These are phyloP conservation scores for Phytopythium kandeliae DNA, from an alignment of 352 stramenopile genomes.

Conservation along the genomic window DNA sequence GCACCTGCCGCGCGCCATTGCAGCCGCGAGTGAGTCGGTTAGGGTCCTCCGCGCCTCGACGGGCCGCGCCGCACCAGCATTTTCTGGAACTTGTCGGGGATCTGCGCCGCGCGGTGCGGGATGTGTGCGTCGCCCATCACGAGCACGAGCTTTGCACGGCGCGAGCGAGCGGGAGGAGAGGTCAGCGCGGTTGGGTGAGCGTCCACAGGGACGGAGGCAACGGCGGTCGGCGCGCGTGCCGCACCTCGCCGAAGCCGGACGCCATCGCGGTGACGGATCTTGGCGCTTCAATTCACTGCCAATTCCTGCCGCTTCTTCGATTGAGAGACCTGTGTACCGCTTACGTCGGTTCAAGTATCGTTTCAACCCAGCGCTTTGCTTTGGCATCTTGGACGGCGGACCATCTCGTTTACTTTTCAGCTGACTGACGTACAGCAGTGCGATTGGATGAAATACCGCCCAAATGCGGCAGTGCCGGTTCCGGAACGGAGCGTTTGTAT, in stretches of 20 bases:
- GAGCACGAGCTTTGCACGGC: constrained; percentile 89
- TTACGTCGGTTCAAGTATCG: too few relatives aligned
- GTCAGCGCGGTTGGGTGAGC: not conserved
- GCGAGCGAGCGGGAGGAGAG: not conserved
- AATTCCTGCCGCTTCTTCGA: not conserved
- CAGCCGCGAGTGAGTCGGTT: not conserved
- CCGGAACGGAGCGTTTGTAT: not conserved
- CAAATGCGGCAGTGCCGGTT: not conserved
- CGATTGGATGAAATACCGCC: not conserved
- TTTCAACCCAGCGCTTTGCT: too few relatives aligned
- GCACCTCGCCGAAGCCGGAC: constrained; percentile 60
- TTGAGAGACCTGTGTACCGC: too few relatives aligned
- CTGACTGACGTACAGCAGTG: not conserved
- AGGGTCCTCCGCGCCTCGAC: too few relatives aligned
- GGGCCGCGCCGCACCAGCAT: constrained; percentile 54
- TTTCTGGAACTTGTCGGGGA: constrained; percentile 97
- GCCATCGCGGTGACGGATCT: constrained; percentile 21
- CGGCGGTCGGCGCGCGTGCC: too few relatives aligned
- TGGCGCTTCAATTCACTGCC: constrained; percentile 10
- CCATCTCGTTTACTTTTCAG: too few relatives aligned
- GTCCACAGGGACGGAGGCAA: too few relatives aligned
- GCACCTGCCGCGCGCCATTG: constrained; percentile 62
- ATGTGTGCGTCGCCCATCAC: constrained; percentile 97
- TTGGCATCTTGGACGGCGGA: not conserved
- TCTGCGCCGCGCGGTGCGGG: constrained; percentile 89